Evolutionary conservation across 208 protist genomes (phyloP).

Genomic region (Leishmania turanica): DNA sequence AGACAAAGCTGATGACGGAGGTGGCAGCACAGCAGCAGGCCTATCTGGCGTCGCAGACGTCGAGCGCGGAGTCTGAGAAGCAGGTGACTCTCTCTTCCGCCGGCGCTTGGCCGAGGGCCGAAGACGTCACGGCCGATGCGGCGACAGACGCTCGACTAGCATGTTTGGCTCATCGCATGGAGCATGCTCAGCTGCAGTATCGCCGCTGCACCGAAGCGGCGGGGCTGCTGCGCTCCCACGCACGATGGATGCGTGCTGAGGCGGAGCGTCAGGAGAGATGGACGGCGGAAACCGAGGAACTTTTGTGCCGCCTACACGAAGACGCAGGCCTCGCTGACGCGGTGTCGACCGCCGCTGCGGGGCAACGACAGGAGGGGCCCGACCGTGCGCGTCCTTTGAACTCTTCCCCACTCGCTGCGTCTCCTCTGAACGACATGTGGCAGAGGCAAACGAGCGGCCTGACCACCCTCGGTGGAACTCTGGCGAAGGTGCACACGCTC

Average conservation of each 20-base stretch:
- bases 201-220: not conserved
- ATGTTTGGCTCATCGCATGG: conserved; percentile 13
- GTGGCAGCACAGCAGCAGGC: conserved; percentile 28
- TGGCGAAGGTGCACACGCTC: conserved; percentile 34
- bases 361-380: not conserved
- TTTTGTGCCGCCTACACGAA: not conserved
- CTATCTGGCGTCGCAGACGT: conserved; percentile 8
- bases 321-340: not conserved
- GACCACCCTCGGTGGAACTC: conserved; percentile 19
- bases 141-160: conserved; percentile 17
- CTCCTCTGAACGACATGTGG: not conserved
- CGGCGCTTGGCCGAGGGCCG: not conserved
- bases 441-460: conserved; percentile 16
- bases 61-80: not conserved
- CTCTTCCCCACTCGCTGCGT: not conserved
- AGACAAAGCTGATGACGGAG: conserved; percentile 32
- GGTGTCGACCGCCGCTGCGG: too few relatives aligned
- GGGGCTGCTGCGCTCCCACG: conserved; percentile 8
- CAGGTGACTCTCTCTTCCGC: not conserved
- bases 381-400: not conserved
- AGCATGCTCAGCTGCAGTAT: conserved; percentile 18
- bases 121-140: not conserved
- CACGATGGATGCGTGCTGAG: not conserved
- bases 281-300: not conserved
- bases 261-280: not conserved